A percentile compares a stretch with the other conserved stretches of the same genome.
Conservation (phyloP, 495 filamentous ascomycete genomes). For the Aspergillus indologenus region DNA sequence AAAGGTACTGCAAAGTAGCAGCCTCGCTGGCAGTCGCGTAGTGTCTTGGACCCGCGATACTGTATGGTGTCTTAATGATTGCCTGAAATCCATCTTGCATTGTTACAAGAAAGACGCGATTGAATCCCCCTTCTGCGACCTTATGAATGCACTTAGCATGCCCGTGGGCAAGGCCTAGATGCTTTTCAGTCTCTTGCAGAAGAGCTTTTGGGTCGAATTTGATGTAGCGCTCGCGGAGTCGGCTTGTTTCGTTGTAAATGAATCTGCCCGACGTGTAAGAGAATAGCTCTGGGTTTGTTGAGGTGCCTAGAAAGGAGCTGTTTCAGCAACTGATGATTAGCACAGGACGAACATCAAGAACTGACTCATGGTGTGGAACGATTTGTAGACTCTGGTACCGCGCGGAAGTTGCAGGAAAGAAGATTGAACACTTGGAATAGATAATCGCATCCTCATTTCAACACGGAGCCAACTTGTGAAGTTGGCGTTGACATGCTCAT, state of each 20-base stretch:
- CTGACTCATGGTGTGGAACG: too few species aligned
- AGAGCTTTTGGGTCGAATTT: conserved; percentile 23
- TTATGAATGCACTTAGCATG: conserved; percentile 17
- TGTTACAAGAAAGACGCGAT: conserved; percentile 23
- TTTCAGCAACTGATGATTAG: too few species aligned
- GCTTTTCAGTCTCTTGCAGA: conserved; percentile 10
- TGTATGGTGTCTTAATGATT: conserved; percentile 27
- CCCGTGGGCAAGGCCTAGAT: conserved; percentile 17
- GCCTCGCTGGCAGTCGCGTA: conserved; percentile 35
- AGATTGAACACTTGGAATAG: too few species aligned
- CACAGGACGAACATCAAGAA: too few species aligned
- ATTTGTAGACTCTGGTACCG: too few species aligned
- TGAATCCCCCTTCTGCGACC: conserved; percentile 30
- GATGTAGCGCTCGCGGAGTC: conserved; percentile 21
- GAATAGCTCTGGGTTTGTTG: conserved; percentile 12
- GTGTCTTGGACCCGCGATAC: conserved; percentile 18
- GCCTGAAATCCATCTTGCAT: conserved; percentile 27
- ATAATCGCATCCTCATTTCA: too few species aligned
- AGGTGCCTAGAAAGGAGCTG: background rate
- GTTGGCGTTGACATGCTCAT: too few species aligned
- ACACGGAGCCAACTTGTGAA: too few species aligned
- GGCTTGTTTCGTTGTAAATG: conserved; percentile 21
- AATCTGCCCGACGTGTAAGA: conserved; percentile 20
- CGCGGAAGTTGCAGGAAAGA: too few species aligned
- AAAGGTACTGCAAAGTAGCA: conserved; percentile 31